Evolutionary conservation across 345 rosid species (phyloP).

Genomic region (Passiflora organensis): DNA sequence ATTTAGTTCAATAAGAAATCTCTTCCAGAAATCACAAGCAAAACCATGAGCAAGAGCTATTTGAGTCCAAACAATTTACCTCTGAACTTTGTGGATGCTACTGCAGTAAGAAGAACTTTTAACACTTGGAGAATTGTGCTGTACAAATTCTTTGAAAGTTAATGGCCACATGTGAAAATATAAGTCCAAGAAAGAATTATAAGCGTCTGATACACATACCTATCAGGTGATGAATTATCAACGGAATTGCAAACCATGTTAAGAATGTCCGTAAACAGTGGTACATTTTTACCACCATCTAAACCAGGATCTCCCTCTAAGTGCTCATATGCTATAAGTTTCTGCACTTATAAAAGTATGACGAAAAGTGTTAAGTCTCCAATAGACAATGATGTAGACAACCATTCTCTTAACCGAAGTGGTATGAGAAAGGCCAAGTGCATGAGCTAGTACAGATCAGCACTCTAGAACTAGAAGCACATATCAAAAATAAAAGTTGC

Average conservation of each 20-base stretch:
- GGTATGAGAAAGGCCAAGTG: no score
- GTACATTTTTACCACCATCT: conserved; percentile 77
- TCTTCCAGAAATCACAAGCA: conserved; percentile 3
- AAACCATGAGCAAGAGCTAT: conserved; percentile 17
- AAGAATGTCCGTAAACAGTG: conserved; percentile 79
- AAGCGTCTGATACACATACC: conserved; percentile 40
- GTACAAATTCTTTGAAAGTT: conserved; percentile 32
- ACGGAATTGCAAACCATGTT: conserved; percentile 85
- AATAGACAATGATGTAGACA: conserved; percentile 3
- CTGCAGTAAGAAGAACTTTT: conserved; percentile 96
- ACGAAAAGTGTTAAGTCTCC: conserved; percentile 11
- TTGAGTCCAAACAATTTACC: conserved; percentile 42
- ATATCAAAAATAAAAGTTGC: conserved; percentile 17
- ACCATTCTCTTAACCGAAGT: no score
- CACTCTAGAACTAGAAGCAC: not conserved
- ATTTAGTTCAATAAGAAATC: not conserved
- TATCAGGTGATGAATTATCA: conserved; percentile 92
- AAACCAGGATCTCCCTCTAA: conserved; percentile 97
- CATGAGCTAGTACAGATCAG: no score
- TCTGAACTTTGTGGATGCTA: conserved; percentile 87
- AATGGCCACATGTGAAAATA: conserved; percentile 22
- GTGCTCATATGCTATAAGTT: conserved; percentile 94
- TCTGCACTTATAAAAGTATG: conserved; percentile 45
- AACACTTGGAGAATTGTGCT: conserved; percentile 90
- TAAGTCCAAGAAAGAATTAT: conserved; percentile 1